Conservation (phyloP, 2,329 filamentous ascomycete species). For the Dactylonectria estremocensis region DNA sequence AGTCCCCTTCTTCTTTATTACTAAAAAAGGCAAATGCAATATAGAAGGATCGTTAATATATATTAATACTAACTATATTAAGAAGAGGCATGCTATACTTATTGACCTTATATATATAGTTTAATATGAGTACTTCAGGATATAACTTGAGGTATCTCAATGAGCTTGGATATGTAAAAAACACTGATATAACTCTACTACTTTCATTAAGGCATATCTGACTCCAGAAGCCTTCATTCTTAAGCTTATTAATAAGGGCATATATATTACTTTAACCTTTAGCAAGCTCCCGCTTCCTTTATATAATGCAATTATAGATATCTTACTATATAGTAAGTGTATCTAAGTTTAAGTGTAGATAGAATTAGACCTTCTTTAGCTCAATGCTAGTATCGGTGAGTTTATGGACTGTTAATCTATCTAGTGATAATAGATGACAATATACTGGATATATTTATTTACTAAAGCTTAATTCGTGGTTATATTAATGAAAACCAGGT, state of each 20-base stretch:
- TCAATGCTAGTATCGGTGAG: background rate
- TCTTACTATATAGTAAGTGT: slow-evolving; percentile 38
- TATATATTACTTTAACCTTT: slow-evolving; percentile 40
- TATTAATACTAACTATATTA: slow-evolving; percentile 43
- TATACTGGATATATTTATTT: background rate
- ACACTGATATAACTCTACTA: slow-evolving; percentile 35
- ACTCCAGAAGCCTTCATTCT: slow-evolving; percentile 39
- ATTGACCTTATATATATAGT: slow-evolving; percentile 47
- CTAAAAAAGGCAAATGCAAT: slow-evolving; percentile 38
- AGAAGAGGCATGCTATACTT: slow-evolving; percentile 44
- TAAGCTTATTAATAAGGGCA: slow-evolving; percentile 38
- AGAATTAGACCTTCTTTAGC: slow-evolving; percentile 32
- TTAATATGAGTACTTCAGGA: slow-evolving; percentile 38
- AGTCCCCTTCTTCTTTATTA: slow-evolving; percentile 31
- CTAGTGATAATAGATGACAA: background rate
- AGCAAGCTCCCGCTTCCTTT: slow-evolving; percentile 24
- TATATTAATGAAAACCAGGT: background rate
- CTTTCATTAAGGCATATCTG: slow-evolving; percentile 35
- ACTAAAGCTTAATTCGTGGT: background rate
- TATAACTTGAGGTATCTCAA: slow-evolving; percentile 40
- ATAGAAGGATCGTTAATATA: slow-evolving; percentile 40
- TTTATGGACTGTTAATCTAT: background rate
- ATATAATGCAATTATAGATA: slow-evolving; percentile 43
- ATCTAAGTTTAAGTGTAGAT: slow-evolving; percentile 26
- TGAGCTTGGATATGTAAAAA: slow-evolving; percentile 44